Percentiles rank a stretch among this genome's conserved stretches.
Conservation (phyloP, 345 rosid genomes). For the Eucalyptus grandis region DNA sequence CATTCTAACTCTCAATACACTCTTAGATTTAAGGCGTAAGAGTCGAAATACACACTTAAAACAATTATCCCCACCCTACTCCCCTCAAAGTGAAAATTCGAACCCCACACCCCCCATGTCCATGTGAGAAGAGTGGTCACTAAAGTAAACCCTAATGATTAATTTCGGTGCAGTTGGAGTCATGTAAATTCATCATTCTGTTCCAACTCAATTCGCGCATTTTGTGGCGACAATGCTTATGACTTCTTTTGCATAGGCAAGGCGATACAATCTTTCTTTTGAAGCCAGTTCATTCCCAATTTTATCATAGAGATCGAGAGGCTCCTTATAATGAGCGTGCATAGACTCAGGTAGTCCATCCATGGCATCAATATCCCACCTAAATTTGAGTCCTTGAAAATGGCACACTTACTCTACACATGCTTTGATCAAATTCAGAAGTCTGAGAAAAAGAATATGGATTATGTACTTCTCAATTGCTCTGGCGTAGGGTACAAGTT, state of each 20-base stretch:
- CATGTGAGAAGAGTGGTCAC: too few relatives aligned
- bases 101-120: too few relatives aligned
- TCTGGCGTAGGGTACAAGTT: neutral
- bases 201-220: too few relatives aligned
- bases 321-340: neutral
- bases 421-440: neutral
- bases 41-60: too few relatives aligned
- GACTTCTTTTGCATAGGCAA: neutral
- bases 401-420: too few relatives aligned
- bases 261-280: neutral
- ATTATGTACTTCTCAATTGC: neutral
- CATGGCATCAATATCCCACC: neutral
- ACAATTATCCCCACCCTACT: too few relatives aligned
- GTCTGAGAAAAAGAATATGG: neutral
- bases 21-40: too few relatives aligned
- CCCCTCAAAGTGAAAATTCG: too few relatives aligned
- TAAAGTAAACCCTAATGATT: too few relatives aligned
- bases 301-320: neutral
- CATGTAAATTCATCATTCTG: too few relatives aligned
- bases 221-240: neutral
- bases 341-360: neutral
- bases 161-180: too few relatives aligned
- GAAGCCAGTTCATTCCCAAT: neutral
- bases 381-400: neutral
- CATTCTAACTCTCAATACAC: too few relatives aligned